These are phyloP conservation scores for Scolecobasidium constrictum DNA, from an alignment of 2,329 filamentous ascomycete genomes.

Conservation along the genomic window DNA sequence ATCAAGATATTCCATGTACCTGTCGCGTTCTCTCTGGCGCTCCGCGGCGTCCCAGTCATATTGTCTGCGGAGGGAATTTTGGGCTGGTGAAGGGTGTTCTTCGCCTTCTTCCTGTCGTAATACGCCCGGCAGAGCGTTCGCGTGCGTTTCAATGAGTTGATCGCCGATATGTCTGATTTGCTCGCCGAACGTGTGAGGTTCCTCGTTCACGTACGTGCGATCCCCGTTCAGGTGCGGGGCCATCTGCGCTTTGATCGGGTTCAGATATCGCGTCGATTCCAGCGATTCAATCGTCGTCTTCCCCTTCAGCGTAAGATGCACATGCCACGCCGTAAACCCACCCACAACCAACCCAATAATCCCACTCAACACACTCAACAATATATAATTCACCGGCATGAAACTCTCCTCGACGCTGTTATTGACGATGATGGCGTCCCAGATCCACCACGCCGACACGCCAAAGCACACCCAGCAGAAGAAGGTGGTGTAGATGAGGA, in stretches of 20 bases:
- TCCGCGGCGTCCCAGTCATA: constrained; percentile 44
- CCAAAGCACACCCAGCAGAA: constrained; percentile 76
- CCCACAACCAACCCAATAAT: constrained; percentile 85
- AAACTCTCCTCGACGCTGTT: constrained; percentile 62
- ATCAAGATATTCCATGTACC: constrained; percentile 75
- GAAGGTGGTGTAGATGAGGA: constrained; percentile 77
- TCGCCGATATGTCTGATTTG: constrained; percentile 70
- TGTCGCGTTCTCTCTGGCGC: constrained; percentile 50
- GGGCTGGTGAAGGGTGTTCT: constrained; percentile 33
- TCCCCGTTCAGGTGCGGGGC: constrained; percentile 44
- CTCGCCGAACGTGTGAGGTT: constrained; percentile 40
- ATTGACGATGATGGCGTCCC: constrained; percentile 65
- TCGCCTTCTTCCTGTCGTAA: constrained; percentile 77
- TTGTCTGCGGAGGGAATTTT: constrained; percentile 17
- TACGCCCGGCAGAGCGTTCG: constrained; percentile 69
- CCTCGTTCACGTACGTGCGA: constrained; percentile 25
- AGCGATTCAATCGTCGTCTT: constrained; percentile 94
- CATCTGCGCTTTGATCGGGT: constrained; percentile 61
- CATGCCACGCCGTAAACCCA: constrained; percentile 87
- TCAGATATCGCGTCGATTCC: constrained; percentile 90
- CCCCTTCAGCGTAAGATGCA: constrained; percentile 65
- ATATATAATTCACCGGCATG: constrained; percentile 81
- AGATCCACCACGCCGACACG: constrained; percentile 74
- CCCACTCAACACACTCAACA: constrained; percentile 75
- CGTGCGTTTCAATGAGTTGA: constrained; percentile 65